Conservation (phyloP, 2,329 filamentous ascomycete genomes). For the Scedosporium dehoogii region DNA sequence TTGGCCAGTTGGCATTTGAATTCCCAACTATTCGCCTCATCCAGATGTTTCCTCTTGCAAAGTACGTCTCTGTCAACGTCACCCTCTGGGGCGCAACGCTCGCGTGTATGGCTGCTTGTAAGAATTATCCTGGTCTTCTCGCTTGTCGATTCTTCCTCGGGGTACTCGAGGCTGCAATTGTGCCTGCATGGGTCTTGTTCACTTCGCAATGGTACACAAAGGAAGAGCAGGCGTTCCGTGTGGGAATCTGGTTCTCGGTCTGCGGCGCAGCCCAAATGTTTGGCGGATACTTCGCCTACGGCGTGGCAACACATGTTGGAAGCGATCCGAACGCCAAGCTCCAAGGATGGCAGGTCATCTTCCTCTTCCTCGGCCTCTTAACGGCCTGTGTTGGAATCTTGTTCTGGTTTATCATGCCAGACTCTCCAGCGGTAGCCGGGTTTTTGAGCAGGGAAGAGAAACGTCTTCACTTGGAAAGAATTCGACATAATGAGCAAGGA, state of each 20-base stretch:
- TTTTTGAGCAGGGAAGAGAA: constrained; percentile 60
- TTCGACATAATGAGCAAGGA: constrained; percentile 51
- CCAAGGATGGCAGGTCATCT: constrained; percentile 55
- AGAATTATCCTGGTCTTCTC: constrained; percentile 50
- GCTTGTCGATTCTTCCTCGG: constrained; percentile 56
- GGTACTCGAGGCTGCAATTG: constrained; percentile 60
- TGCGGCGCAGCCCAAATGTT: constrained; percentile 59
- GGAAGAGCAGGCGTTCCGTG: constrained; percentile 55
- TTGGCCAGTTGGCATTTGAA: constrained; percentile 60
- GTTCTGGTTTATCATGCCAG: constrained; percentile 52
- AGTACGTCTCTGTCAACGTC: constrained; percentile 55
- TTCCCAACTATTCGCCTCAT: constrained; percentile 57
- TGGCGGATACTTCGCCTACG: constrained; percentile 60
- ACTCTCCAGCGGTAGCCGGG: constrained; percentile 62
- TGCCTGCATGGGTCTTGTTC: constrained; percentile 58
- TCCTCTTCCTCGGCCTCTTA: constrained; percentile 54
- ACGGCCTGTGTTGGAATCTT: constrained; percentile 14
- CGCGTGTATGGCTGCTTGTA: constrained; percentile 50
- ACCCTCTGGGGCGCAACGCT: constrained; percentile 53
- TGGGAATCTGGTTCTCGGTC: constrained; percentile 52
- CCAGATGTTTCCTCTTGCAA: constrained; percentile 55
- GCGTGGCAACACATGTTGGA: constrained; percentile 31
- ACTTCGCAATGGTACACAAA: constrained; percentile 63
- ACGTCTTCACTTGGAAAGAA: constrained; percentile 49
- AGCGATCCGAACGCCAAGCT: constrained; percentile 39